phyloP scores from a whole-genome alignment of 2,329 filamentous ascomycete species.

The Pochonia chlamydosporia region DNA sequence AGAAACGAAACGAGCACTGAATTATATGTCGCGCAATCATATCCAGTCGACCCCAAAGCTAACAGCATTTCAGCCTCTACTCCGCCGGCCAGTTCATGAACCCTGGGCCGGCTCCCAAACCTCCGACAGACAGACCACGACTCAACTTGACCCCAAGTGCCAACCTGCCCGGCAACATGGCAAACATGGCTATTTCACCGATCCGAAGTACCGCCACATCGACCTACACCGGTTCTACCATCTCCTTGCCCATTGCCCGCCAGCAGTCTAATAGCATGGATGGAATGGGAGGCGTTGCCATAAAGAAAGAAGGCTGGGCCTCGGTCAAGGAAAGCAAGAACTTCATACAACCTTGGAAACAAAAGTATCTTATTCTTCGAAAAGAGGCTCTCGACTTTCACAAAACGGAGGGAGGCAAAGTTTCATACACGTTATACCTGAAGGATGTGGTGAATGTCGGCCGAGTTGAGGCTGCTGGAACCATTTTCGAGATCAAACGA shows the following conservation, averaged over 20 bases:
- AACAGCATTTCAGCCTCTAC: constrained; percentile 41
- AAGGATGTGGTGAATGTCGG: constrained; percentile 87
- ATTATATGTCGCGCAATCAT: background rate
- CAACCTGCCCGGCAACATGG: constrained; percentile 72
- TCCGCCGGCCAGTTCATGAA: constrained; percentile 80
- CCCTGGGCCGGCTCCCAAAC: constrained; percentile 86
- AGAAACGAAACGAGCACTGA: too few species aligned
- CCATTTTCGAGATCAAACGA: constrained; percentile 90
- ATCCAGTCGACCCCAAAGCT: constrained; percentile 4
- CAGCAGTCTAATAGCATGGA: constrained; percentile 56
- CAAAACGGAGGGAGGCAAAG: constrained; percentile 83
- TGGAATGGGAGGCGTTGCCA: constrained; percentile 60
- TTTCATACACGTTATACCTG: constrained; percentile 78
- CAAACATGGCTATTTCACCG: constrained; percentile 69
- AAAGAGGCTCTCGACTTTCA: constrained; percentile 93
- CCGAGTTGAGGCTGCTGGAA: constrained; percentile 83
- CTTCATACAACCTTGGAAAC: constrained; percentile 81
- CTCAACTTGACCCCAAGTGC: constrained; percentile 73
- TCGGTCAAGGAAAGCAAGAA: constrained; percentile 87
- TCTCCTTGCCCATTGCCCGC: constrained; percentile 62
- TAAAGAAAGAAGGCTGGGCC: constrained; percentile 78
- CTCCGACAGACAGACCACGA: constrained; percentile 77
- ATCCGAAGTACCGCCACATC: constrained; percentile 61
- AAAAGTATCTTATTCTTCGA: constrained; percentile 84
- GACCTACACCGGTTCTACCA: constrained; percentile 65